Evolutionary conservation across 805 yeast species (phyloP), one percentile per base, ranked within the genome.

Genomic region (Vanderwaltozyma yarrowii): DNA sequence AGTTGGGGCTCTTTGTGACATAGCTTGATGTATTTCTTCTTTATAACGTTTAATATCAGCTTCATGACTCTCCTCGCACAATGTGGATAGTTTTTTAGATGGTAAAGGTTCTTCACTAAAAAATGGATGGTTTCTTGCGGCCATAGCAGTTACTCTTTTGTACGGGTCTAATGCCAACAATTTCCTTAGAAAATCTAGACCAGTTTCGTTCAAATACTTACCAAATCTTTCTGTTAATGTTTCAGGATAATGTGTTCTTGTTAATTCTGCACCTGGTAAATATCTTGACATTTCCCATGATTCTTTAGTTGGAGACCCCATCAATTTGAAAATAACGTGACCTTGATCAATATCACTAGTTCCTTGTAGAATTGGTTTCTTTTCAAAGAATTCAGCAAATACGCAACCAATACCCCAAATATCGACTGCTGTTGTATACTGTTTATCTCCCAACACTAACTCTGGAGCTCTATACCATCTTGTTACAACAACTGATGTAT

Each of bases 381-480:
- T 73, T 24, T 75, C 76, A 61, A 82, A 89, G 53, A 88, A 69
- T 61, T 92, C 99, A 0, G 86, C 98, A 54, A 92, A 79, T 0
- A 92, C 89, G 62, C 98, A 92, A 1, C 97, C 97, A 16, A 85
- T 73, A 0, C 97, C 96, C 99, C 99, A 92, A 63, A 92, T 73
- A 61, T 92, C 99, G 11, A 89, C 89, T 0, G 97, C 94, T 0
- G 96, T 83, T 2, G 96, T 87, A 58, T 89, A 89, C 42, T 72
- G 67, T 48, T 81, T 70, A 47, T 87, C 94, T 3, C 96, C 96
- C 37, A 92, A 62, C 13, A 92, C 69, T 15, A 92, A 67, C 58
- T 89, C 98, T 0, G 97, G 98, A 1, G 98, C 94, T 41, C 98
- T 69, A 60, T 94, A 92, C 98, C 98, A 92, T 46, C 98, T 64